Evolutionary conservation across 306 rosid species (phyloP).

Genomic region (Lathyrus aphaca): DNA sequence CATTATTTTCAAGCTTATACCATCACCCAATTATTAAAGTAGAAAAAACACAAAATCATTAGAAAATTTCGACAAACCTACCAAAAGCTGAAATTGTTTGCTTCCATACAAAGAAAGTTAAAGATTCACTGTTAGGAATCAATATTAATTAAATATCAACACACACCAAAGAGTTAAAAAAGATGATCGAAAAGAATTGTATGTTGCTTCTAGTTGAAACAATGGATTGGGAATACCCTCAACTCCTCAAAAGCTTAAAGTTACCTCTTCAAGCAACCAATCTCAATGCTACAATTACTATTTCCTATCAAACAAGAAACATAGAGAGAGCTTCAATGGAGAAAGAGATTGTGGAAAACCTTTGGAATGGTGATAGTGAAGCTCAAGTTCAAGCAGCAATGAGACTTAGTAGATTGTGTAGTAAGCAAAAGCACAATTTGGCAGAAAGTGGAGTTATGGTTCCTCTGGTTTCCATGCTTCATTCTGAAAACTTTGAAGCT

Average conservation of each 20-base stretch:
- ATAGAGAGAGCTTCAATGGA: constrained; percentile 56
- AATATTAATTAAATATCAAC: constrained; percentile 29
- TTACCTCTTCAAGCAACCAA: constrained; percentile 75
- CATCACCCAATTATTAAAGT: constrained; percentile 15
- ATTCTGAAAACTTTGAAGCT: constrained; percentile 56
- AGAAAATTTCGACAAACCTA: constrained; percentile 36
- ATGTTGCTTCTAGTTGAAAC: constrained; percentile 85
- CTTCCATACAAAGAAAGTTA: constrained; percentile 66
- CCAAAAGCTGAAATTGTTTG: constrained; percentile 55
- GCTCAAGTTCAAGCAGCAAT: constrained; percentile 65
- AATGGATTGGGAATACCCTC: constrained; percentile 67
- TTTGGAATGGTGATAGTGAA: constrained; percentile 54
- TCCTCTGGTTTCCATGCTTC: constrained; percentile 78
- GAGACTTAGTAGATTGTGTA: constrained; percentile 53
- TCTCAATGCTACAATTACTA: constrained; percentile 50
- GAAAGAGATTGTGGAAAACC: constrained; percentile 53
- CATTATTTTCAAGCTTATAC: constrained; percentile 13
- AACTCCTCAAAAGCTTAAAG: constrained; percentile 60
- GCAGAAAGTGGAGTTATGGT: constrained; percentile 59
- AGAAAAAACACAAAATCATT: constrained; percentile 34
- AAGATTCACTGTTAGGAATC: constrained; percentile 60
- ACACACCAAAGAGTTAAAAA: constrained; percentile 41
- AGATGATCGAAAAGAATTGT: constrained; percentile 57
- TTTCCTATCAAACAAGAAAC: constrained; percentile 36
- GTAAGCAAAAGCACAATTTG: constrained; percentile 62